A percentile compares a stretch with the other conserved stretches of the same genome.
Evolutionary conservation across 2,329 filamentous ascomycete species (phyloP).

Genomic region (Cadophora sp.): DNA sequence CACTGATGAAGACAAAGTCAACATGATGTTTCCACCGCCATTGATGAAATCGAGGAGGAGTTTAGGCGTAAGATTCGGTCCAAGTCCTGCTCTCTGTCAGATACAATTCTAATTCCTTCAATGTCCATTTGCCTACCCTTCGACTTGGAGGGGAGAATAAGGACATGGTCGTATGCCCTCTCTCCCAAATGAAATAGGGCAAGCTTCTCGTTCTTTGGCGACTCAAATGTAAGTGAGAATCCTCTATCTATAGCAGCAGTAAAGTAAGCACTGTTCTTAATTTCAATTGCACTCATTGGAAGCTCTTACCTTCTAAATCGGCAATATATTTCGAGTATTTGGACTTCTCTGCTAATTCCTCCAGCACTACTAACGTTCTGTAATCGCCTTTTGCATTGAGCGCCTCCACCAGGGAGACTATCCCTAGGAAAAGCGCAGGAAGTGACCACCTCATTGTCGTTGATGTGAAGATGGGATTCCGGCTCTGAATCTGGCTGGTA

Average conservation of each 20-base stretch:
- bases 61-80: conserved; percentile 85
- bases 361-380: conserved; percentile 83
- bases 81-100: conserved; percentile 66
- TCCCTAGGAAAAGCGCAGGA: conserved; percentile 71
- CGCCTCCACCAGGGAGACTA: conserved; percentile 73
- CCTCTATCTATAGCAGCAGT: conserved; percentile 69
- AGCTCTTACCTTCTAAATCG: conserved; percentile 69
- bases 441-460: conserved; percentile 74
- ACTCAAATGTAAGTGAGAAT: conserved; percentile 81
- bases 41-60: conserved; percentile 91
- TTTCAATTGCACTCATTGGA: not conserved
- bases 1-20: conserved; percentile 78
- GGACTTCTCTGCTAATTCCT: conserved; percentile 80
- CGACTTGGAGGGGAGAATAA: conserved; percentile 86
- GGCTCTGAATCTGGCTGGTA: conserved; percentile 14
- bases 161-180: conserved; percentile 86
- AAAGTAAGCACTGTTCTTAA: conserved; percentile 29
- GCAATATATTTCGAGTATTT: conserved; percentile 83
- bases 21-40: conserved; percentile 86
- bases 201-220: conserved; percentile 80
- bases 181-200: conserved; percentile 86
- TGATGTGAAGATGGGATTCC: conserved; percentile 35
- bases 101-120: not conserved
- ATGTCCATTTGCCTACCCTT: conserved; percentile 68
- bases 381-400: conserved; percentile 76